Base-by-base conservation (phyloP, 345 rosid genomes). In the Eucalyptus pauciflora region DNA sequence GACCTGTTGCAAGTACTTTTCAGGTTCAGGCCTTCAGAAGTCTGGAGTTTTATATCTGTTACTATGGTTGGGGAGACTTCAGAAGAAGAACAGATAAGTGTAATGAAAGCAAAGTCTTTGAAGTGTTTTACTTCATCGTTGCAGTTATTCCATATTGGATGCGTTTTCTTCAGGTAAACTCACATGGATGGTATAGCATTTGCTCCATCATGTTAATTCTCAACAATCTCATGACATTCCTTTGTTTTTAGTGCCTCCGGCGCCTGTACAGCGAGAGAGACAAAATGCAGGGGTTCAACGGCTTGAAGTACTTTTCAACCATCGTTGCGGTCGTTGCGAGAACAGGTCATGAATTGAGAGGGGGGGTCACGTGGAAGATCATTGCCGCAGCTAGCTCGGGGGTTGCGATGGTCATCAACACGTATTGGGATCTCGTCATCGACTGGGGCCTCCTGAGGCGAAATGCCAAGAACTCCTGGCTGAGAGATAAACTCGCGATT, bases 401-500 rank as follows among this genome's bases (percentile, higher is more conserved):
- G 86, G 79, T 95, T 85, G 96, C 97, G 27, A 95, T 97, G 5
- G 37, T 95, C 60, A 56, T 85, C 88, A 92, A 86, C 60, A 93
- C 96, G 10, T 95, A 95, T 37, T 96, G 99, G 98, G 99, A 96
- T 88, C 88, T 97, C 50, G 95, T 94, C 76, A 90, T 90, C 7
- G 98, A 97, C 50, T 97, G 99, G 98, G 99, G 98, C 88, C 98
- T 97, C 86, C 92, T 97, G 89, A 88, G 88, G 81, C 86, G 92
- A 48, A 86, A 93, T 89, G 95, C 99, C 18, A 93, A 80, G 41
- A 97, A 97, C 92, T 95, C 93, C 33, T 97, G 97, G 97, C 90
- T 97, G 85, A 95, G 99, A 91, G 99, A 97, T 86, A 95, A 96
- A 90, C 97, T 97, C 62, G 31, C 92, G 56, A 24, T 96, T 71